A percentile compares a stretch with the other conserved stretches of the same genome.
These are phyloP conservation scores for Botryotinia narcissicola DNA, from an alignment of 2,329 filamentous ascomycete species.

Conservation along the genomic window DNA sequence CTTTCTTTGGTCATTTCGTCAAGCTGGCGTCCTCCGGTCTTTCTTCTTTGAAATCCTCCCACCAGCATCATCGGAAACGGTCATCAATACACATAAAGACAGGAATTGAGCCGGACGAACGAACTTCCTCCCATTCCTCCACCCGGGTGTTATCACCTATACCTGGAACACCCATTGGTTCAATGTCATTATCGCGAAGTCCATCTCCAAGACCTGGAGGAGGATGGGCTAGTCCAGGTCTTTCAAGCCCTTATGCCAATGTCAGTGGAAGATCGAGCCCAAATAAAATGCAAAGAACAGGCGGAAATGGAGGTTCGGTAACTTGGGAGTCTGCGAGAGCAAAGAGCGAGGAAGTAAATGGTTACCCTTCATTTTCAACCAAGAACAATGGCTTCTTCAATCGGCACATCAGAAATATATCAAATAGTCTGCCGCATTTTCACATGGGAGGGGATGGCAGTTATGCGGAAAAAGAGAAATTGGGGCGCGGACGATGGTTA, in stretches of 20 bases:
- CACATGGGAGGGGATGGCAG: conserved; percentile 47
- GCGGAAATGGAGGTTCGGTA: conserved; percentile 54
- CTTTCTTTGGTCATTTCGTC: background rate
- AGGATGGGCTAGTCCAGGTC: conserved; percentile 83
- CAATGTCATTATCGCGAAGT: conserved; percentile 84
- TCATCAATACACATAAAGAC: conserved; percentile 22
- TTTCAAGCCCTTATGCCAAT: conserved; percentile 59
- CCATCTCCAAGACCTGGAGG: conserved; percentile 81
- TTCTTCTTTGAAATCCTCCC: conserved; percentile 18
- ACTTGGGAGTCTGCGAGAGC: conserved; percentile 83
- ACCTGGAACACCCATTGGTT: conserved; percentile 51
- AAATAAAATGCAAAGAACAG: conserved; percentile 46
- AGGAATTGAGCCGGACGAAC: conserved; percentile 15
- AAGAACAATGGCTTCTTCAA: conserved; percentile 85
- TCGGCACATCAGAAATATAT: conserved; percentile 77
- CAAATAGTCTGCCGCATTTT: conserved; percentile 74
- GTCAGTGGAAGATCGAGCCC: conserved; percentile 69
- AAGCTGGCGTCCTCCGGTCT: conserved; percentile 21
- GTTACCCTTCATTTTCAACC: conserved; percentile 76
- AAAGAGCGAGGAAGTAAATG: conserved; percentile 68
- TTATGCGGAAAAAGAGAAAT: conserved; percentile 77
- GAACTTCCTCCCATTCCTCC: conserved; percentile 22
- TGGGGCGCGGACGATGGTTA: conserved; percentile 58
- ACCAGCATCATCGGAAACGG: conserved; percentile 21
- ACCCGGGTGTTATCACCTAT: conserved; percentile 34